phyloP scores from a whole-genome alignment of 2,329 filamentous ascomycete species.

The Teratosphaeria nubilosa region DNA sequence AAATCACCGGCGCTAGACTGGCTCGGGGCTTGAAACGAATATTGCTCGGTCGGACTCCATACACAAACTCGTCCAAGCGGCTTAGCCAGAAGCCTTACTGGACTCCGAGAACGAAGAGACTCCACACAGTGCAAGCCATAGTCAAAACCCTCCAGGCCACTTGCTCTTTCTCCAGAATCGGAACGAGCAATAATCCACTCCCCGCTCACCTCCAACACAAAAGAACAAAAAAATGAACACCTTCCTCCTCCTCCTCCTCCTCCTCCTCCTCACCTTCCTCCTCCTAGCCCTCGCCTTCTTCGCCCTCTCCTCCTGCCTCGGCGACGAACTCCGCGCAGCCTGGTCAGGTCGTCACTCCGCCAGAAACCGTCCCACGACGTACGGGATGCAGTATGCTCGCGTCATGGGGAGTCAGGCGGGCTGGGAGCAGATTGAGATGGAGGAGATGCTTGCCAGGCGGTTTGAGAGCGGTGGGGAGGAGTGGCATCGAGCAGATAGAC shows the following conservation, averaged over 20 bases:
- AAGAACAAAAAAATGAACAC: conserved; percentile 11
- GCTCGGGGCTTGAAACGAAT: no score
- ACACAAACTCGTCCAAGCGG: no score
- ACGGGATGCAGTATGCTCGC: conserved; percentile 46
- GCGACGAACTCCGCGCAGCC: conserved; percentile 41
- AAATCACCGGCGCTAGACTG: no score
- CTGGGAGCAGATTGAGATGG: conserved; percentile 54
- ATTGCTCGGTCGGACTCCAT: no score
- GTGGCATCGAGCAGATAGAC: background rate
- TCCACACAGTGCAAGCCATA: no score
- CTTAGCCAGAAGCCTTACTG: no score
- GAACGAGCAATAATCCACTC: background rate
- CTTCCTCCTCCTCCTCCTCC: conserved; percentile 12
- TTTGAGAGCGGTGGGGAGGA: conserved; percentile 7
- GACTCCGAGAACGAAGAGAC: no score
- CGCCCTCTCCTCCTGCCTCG: conserved; percentile 46
- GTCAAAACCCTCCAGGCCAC: no score
- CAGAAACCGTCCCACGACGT: conserved; percentile 35
- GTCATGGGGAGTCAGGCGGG: conserved; percentile 45
- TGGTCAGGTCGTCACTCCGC: conserved; percentile 31
- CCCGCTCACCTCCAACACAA: no score
- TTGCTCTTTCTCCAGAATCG: no score
- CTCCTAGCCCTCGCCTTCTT: conserved; percentile 35
- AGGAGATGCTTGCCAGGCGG: conserved; percentile 43
- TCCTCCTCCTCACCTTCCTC: conserved; percentile 15